Conservation (phyloP, 73 alveolate genomes). For the Urostyla sp. region DNA sequence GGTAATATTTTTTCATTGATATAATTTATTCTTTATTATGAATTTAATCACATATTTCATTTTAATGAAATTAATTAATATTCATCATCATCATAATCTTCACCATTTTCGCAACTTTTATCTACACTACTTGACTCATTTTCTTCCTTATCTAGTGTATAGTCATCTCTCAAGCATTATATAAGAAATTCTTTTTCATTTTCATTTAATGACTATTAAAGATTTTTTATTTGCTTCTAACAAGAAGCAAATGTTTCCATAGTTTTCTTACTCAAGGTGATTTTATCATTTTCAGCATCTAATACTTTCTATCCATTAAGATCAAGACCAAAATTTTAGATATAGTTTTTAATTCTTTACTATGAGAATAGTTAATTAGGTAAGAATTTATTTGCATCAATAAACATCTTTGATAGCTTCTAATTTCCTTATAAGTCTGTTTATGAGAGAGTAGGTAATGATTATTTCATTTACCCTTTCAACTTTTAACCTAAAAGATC, state of each 20-base stretch:
- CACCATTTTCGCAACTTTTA: no score
- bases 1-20: conserved; percentile 58
- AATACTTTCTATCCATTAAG: not conserved
- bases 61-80: no score
- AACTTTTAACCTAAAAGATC: not conserved
- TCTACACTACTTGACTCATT: no score
- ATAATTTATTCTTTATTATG: no score
- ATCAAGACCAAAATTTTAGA: not conserved
- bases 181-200: conserved; percentile 28
- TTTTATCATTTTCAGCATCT: not conserved
- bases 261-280: not conserved
- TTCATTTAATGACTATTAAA: conserved; percentile 10
- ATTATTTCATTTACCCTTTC: not conserved
- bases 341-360: conserved; percentile 21
- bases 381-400: conserved; percentile 17
- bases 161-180: conserved; percentile 30
- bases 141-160: no score
- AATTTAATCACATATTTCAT: no score
- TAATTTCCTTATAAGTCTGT: not conserved
- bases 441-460: not conserved
- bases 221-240: not conserved
- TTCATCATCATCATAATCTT: no score
- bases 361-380: conserved; percentile 29
- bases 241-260: conserved; percentile 14
- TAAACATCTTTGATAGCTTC: conserved; percentile 8